These are phyloP conservation scores for Omphalotus olearius DNA, from an alignment of 1,284 basidiomycete genomes.

Conservation along the genomic window DNA sequence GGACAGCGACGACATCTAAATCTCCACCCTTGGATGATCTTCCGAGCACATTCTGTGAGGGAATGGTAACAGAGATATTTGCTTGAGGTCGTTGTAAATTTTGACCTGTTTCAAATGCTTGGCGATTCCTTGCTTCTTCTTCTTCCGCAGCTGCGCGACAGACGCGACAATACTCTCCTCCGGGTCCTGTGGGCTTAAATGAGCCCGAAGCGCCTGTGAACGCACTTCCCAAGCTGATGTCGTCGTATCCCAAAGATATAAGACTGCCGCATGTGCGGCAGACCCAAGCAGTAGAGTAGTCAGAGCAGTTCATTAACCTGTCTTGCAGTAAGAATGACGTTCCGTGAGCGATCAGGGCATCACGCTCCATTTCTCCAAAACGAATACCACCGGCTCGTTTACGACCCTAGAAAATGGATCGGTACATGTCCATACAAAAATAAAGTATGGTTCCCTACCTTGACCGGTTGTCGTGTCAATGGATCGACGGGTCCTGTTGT, in stretches of 20 bases:
- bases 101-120: constrained; percentile 48
- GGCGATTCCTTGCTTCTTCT: constrained; percentile 52
- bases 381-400: constrained; percentile 99
- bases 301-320: constrained; percentile 99
- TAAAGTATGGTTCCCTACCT: constrained; percentile 53
- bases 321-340: constrained; percentile 98
- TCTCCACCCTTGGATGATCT: constrained; percentile 64
- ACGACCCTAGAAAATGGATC: constrained; percentile 63
- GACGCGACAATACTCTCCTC: constrained; percentile 90
- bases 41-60: constrained; percentile 61
- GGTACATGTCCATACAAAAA: constrained; percentile 1
- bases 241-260: constrained; percentile 93
- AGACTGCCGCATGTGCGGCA: constrained; percentile 95
- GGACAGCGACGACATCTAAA: constrained; percentile 92
- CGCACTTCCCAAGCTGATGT: constrained; percentile 67
- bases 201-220: constrained; percentile 45
- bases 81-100: constrained; percentile 33
- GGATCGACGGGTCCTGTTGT: constrained; percentile 97
- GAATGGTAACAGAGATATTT: constrained; percentile 60
- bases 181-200: constrained; percentile 57
- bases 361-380: constrained; percentile 99
- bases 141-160: constrained; percentile 72
- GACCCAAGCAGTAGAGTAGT: constrained; percentile 98
- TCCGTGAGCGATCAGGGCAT: constrained; percentile 97
- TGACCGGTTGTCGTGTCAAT: constrained; percentile 95